A percentile compares a stretch with the other conserved stretches of the same genome.
These are phyloP conservation scores for Leishmania major DNA, from an alignment of 208 protist species.

Conservation along the genomic window DNA sequence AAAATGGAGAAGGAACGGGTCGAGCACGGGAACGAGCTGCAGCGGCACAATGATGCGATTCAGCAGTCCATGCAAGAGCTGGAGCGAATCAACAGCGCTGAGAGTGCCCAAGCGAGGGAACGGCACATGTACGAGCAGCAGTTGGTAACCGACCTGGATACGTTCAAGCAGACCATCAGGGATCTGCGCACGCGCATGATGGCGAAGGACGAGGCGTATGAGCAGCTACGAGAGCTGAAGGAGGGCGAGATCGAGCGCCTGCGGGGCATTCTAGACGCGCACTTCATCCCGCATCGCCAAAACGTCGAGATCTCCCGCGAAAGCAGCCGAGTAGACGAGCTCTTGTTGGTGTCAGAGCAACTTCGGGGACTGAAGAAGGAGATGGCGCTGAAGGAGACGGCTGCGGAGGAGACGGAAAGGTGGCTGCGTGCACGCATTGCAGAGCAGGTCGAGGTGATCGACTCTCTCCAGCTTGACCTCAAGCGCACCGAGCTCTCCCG, in stretches of 20 bases:
- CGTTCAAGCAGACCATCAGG: conserved; percentile 38
- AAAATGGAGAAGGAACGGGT: conserved; percentile 59
- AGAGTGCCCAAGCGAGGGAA: conserved; percentile 17
- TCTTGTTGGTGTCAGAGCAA: conserved; percentile 50
- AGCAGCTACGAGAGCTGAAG: conserved; percentile 30
- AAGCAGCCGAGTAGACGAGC: conserved; percentile 29
- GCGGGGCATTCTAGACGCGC: conserved; percentile 63
- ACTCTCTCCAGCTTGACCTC: conserved; percentile 65
- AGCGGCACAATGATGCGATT: conserved; percentile 30
- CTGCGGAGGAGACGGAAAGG: conserved; percentile 65
- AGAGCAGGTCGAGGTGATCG: conserved; percentile 76
- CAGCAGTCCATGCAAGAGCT: conserved; percentile 43
- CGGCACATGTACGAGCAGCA: conserved; percentile 36
- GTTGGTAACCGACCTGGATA: conserved; percentile 55
- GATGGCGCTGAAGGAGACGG: conserved; percentile 43
- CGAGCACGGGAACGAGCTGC: conserved; percentile 41
- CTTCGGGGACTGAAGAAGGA: conserved; percentile 49
- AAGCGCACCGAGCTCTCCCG: conserved; percentile 40
- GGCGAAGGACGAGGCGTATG: conserved; percentile 34
- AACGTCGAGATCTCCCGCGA: conserved; percentile 40
- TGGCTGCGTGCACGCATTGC: conserved; percentile 72
- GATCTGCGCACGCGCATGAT: conserved; percentile 26
- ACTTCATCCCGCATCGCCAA: conserved; percentile 81
- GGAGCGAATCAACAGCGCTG: conserved; percentile 15
- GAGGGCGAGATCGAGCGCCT: conserved; percentile 70